phyloP scores from a whole-genome alignment of 257 asterid genomes.

The Rauvolfia tetraphylla region DNA sequence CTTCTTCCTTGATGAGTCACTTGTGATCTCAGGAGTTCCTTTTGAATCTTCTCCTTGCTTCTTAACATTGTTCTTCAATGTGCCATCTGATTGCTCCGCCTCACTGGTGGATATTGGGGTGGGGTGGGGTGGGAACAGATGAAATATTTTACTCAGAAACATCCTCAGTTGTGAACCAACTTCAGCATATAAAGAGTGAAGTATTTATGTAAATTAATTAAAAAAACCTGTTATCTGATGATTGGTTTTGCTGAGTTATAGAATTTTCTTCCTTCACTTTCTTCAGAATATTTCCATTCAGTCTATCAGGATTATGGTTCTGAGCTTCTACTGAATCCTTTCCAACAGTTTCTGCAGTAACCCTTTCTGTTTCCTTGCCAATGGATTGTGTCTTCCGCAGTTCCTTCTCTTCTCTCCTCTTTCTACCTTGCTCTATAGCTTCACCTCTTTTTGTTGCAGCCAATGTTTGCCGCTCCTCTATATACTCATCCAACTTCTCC shows the following conservation, averaged over 20 bases:
- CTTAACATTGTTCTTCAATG: slow-evolving; percentile 45
- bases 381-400: slow-evolving; percentile 43
- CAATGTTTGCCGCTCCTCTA: slow-evolving; percentile 82
- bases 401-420: slow-evolving; percentile 85
- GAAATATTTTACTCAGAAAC: not conserved
- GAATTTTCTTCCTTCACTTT: slow-evolving; percentile 26
- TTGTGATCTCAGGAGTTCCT: slow-evolving; percentile 34
- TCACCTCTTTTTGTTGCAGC: slow-evolving; percentile 85
- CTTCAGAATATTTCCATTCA: slow-evolving; percentile 35
- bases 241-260: slow-evolving; percentile 32
- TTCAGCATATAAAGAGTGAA: slow-evolving; percentile 13
- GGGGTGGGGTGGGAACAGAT: slow-evolving; percentile 9
- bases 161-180: not conserved
- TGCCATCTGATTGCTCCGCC: slow-evolving; percentile 39
- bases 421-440: slow-evolving; percentile 79
- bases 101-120: slow-evolving; percentile 40
- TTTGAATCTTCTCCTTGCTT: slow-evolving; percentile 46
- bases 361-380: slow-evolving; percentile 34
- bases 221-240: slow-evolving; percentile 59
- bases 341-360: slow-evolving; percentile 26
- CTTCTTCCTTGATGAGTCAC: slow-evolving; percentile 62
- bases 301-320: slow-evolving; percentile 19
- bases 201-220: not conserved
- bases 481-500: slow-evolving; percentile 71
- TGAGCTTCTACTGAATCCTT: slow-evolving; percentile 14